These are phyloP conservation scores for Penicillium sumatraense DNA, from an alignment of 2,329 filamentous ascomycete genomes.

Conservation along the genomic window DNA sequence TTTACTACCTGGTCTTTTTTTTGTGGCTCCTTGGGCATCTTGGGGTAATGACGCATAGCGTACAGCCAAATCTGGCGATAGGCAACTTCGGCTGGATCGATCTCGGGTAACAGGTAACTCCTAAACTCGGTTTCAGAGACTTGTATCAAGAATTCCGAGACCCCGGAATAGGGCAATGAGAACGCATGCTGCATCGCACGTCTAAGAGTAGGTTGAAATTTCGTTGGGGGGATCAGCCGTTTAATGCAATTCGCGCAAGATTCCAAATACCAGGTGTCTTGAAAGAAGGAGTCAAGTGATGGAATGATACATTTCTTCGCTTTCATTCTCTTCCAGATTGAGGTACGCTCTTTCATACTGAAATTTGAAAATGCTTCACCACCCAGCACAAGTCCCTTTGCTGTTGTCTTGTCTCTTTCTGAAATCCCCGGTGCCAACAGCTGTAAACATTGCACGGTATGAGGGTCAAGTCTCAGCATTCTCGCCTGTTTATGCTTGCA, in stretches of 20 bases:
- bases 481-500: neutral
- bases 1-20: neutral
- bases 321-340: neutral
- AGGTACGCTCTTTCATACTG: neutral
- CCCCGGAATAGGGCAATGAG: neutral
- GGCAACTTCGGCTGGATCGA: neutral
- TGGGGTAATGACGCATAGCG: conserved; percentile 19
- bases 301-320: neutral
- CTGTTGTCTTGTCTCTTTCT: neutral
- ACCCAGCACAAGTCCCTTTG: neutral
- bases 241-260: neutral
- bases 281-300: neutral
- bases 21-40: conserved; percentile 14
- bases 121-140: neutral
- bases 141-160: neutral
- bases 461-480: neutral
- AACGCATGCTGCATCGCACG: neutral
- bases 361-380: neutral
- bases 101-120: neutral
- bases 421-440: neutral
- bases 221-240: neutral
- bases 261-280: neutral
- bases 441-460: neutral
- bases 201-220: neutral
- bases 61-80: conserved; percentile 24